A percentile compares a stretch with the other conserved stretches of the same genome.
Evolutionary conservation across 2,329 filamentous ascomycete species (phyloP).

Genomic region (Lasiodiplodia sp.): DNA sequence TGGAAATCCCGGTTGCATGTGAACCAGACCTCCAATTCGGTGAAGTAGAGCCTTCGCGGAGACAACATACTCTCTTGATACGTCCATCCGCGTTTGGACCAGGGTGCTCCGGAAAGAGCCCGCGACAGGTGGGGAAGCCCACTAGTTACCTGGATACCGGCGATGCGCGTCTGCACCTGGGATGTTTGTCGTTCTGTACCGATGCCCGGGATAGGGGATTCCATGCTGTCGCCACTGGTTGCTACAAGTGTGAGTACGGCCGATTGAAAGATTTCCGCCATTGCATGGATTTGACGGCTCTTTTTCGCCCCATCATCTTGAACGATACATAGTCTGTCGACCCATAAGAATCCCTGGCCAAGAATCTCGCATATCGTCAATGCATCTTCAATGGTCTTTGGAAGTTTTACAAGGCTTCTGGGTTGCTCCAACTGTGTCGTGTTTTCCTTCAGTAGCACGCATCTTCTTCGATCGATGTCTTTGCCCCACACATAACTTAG

Average conservation of each 20-base stretch:
- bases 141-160: no score
- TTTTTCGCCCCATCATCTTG: slow-evolving; percentile 26
- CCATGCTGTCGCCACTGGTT: background rate
- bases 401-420: slow-evolving; percentile 7
- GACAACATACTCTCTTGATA: no score
- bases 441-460: no score
- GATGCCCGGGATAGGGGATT: no score
- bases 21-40: no score
- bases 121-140: no score
- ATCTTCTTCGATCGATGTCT: slow-evolving; percentile 1
- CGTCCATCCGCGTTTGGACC: no score
- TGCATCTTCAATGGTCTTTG: slow-evolving; percentile 28
- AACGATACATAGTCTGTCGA: slow-evolving; percentile 33
- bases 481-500: slow-evolving; percentile 32
- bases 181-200: no score
- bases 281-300: slow-evolving; percentile 27
- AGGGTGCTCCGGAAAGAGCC: no score
- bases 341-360: slow-evolving; percentile 31
- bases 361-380: slow-evolving; percentile 20
- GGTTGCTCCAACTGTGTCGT: background rate
- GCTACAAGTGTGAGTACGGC: background rate
- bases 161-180: no score
- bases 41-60: no score
- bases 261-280: background rate
- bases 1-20: no score